Evolutionary conservation across 2,329 filamentous ascomycete genomes (phyloP).

Genomic region (Colletotrichum sidae): DNA sequence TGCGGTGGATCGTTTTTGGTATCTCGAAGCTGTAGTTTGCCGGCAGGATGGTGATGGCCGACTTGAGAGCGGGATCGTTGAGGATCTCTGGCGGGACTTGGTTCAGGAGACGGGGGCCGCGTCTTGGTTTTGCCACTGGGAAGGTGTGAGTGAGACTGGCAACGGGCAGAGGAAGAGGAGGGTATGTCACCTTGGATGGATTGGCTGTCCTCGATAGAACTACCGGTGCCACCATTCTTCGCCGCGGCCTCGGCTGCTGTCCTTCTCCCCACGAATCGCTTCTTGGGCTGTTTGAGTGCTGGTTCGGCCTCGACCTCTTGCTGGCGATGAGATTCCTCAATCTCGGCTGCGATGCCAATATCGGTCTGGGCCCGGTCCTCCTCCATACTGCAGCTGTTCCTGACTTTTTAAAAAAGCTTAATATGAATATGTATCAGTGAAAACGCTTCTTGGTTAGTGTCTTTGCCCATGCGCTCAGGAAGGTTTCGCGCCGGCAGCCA

Average conservation of each 20-base stretch:
- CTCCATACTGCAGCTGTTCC: slow-evolving; percentile 69
- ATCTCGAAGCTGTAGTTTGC: slow-evolving; percentile 99
- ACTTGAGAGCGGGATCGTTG: slow-evolving; percentile 85
- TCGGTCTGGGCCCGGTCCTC: slow-evolving; percentile 78
- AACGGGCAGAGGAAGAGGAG: background rate
- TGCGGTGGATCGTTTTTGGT: slow-evolving; percentile 96
- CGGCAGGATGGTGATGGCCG: slow-evolving; percentile 87
- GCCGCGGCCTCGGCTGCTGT: slow-evolving; percentile 69
- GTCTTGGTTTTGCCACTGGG: slow-evolving; percentile 76
- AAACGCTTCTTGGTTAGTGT: background rate
- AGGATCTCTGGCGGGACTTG: slow-evolving; percentile 90
- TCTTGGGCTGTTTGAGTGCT: slow-evolving; percentile 80
- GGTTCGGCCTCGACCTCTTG: slow-evolving; percentile 49
- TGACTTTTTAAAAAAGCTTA: background rate
- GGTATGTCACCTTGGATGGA: slow-evolving; percentile 63
- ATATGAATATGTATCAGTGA: background rate
- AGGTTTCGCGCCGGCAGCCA: background rate
- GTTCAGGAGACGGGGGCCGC: slow-evolving; percentile 85
- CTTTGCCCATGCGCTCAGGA: background rate
- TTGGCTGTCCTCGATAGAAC: slow-evolving; percentile 67
- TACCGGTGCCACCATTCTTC: slow-evolving; percentile 50
- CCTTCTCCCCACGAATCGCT: slow-evolving; percentile 88
- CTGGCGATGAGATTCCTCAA: slow-evolving; percentile 61
- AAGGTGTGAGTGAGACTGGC: slow-evolving; percentile 13
- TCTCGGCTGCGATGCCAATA: slow-evolving; percentile 75